phyloP scores from a whole-genome alignment of 768 basidiomycete species.

The Mrakia frigida region DNA sequence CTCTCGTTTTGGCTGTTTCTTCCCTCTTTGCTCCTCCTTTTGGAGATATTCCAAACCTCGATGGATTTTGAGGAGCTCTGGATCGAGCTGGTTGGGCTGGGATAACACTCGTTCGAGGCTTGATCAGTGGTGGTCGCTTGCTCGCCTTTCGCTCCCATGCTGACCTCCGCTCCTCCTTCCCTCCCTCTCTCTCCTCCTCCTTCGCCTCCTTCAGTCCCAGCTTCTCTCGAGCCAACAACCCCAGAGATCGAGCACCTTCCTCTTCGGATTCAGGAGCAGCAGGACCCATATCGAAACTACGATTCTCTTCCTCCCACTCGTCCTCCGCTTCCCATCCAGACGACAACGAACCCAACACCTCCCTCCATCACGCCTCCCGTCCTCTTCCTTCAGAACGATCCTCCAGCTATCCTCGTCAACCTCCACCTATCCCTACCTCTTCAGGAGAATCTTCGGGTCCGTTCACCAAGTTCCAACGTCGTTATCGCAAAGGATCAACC shows the following conservation, averaged over 20 bases:
- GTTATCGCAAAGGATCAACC: background rate
- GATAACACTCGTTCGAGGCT: background rate
- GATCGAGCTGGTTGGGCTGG: background rate
- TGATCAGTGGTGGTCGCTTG: background rate
- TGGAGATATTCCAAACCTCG: too few relatives aligned
- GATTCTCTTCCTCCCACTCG: background rate
- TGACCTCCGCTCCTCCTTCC: background rate
- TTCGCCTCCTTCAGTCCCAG: background rate
- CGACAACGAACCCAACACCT: background rate
- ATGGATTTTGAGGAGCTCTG: too few relatives aligned
- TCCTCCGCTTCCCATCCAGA: too few relatives aligned
- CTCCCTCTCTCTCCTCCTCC: background rate
- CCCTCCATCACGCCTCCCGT: background rate
- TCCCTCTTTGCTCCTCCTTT: too few relatives aligned
- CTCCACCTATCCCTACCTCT: background rate
- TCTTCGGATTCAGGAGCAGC: background rate
- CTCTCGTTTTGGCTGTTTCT: too few relatives aligned
- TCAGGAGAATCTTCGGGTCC: slow-evolving; percentile 11
- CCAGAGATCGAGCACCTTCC: background rate
- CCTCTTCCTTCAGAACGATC: background rate
- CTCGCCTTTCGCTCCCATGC: background rate
- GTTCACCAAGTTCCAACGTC: slow-evolving; percentile 17
- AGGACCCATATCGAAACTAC: background rate
- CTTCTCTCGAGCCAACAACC: background rate
- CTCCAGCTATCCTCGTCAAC: background rate